Evolutionary conservation across 1,284 basidiomycete species (phyloP).

Genomic region (Microbotryum intermedium): DNA sequence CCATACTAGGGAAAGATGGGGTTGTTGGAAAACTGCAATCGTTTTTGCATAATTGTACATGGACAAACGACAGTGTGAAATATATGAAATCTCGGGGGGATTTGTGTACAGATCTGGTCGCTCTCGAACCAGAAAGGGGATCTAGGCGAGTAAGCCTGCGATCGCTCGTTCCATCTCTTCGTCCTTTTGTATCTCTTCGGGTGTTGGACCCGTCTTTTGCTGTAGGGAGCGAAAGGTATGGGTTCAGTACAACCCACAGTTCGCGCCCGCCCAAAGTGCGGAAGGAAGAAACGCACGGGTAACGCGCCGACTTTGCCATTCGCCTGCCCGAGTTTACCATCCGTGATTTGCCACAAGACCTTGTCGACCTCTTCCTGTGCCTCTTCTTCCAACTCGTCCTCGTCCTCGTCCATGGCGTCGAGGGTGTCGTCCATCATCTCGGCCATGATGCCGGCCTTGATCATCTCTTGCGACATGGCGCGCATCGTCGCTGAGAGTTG

Average conservation of each 20-base stretch:
- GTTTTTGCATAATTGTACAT: background rate
- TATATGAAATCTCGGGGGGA: background rate
- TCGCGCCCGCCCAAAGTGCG: background rate
- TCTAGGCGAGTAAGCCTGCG: constrained; percentile 10
- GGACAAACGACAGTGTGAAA: background rate
- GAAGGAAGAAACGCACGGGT: constrained; percentile 56
- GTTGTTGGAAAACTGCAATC: background rate
- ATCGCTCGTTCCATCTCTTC: constrained; percentile 31
- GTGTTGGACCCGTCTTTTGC: constrained; percentile 16
- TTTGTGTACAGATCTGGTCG: background rate
- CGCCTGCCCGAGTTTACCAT: constrained; percentile 84
- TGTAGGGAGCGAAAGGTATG: background rate
- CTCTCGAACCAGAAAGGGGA: background rate
- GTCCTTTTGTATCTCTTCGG: constrained; percentile 29
- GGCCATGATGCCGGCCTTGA: constrained; percentile 55
- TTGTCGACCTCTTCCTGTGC: constrained; percentile 97
- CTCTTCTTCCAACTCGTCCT: constrained; percentile 82
- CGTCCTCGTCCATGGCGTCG: constrained; percentile 57
- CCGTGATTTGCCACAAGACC: constrained; percentile 87
- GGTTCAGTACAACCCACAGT: no score
- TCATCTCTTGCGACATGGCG: constrained; percentile 99
- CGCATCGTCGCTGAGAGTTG: constrained; percentile 89
- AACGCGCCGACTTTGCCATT: constrained; percentile 61
- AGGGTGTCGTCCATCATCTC: constrained; percentile 44
- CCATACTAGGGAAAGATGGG: no score